A percentile compares a stretch with the other conserved stretches of the same genome.
These are phyloP conservation scores for Claviceps sp. DNA, from an alignment of 2,329 filamentous ascomycete species.

Conservation along the genomic window DNA sequence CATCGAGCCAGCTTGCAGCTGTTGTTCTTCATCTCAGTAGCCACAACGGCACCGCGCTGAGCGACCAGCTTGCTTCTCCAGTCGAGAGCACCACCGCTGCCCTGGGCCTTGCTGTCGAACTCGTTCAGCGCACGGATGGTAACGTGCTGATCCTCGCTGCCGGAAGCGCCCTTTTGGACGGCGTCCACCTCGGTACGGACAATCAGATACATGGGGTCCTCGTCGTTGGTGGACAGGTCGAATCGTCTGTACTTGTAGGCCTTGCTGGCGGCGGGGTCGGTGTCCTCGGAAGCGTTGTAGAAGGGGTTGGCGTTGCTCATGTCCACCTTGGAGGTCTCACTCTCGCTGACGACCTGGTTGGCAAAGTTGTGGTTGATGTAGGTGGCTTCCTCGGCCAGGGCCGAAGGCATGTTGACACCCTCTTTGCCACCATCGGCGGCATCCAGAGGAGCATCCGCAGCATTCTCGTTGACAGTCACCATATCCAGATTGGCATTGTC, in stretches of 20 bases:
- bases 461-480: slow-evolving; percentile 98
- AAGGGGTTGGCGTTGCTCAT: slow-evolving; percentile 91
- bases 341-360: slow-evolving; percentile 86
- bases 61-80: slow-evolving; percentile 91
- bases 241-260: slow-evolving; percentile 97
- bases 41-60: slow-evolving; percentile 91
- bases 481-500: slow-evolving; percentile 90
- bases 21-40: slow-evolving; percentile 99
- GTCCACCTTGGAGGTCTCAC: slow-evolving; percentile 60
- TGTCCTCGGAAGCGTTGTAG: slow-evolving; percentile 89
- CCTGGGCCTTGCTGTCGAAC: slow-evolving; percentile 96
- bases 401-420: slow-evolving; percentile 81
- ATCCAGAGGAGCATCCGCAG: slow-evolving; percentile 85
- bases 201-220: slow-evolving; percentile 83
- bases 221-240: slow-evolving; percentile 86
- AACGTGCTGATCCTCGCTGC: slow-evolving; percentile 80
- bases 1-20: slow-evolving; percentile 95
- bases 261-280: slow-evolving; percentile 87
- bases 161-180: slow-evolving; percentile 87
- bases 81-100: slow-evolving; percentile 86
- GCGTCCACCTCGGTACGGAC: slow-evolving; percentile 94
- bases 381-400: slow-evolving; percentile 90
- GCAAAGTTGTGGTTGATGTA: slow-evolving; percentile 99
- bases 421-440: slow-evolving; percentile 88
- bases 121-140: slow-evolving; percentile 96